Percentiles rank a stretch among this genome's conserved stretches.
Conservation (phyloP, 345 rosid genomes). For the Eucalyptus paniculata region DNA sequence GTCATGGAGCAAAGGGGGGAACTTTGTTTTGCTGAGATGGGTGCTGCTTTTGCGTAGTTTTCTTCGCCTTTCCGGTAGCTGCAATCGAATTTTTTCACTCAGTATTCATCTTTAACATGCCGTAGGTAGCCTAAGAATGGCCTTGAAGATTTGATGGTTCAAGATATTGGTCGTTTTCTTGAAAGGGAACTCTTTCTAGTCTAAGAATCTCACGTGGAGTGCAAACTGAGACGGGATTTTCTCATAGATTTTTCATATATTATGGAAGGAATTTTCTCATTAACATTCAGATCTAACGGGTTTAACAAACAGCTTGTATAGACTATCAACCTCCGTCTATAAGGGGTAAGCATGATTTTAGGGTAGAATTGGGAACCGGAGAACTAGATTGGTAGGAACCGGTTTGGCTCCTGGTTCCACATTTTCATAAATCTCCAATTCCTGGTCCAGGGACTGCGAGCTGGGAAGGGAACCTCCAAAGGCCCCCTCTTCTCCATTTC, state of each 20-base stretch:
- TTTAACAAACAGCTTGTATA: not conserved
- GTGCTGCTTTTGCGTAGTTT: not conserved
- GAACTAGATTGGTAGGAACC: rapidly evolving
- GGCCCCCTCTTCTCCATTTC: conserved; percentile 48
- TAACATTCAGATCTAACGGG: not conserved
- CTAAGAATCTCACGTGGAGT: not conserved
- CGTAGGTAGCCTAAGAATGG: not conserved
- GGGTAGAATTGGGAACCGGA: not conserved
- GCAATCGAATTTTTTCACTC: not conserved
- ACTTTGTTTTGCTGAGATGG: not conserved
- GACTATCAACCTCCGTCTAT: not conserved
- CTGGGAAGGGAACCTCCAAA: not conserved
- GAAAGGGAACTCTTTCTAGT: not conserved
- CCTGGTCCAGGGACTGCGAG: no score
- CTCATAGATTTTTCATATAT: not conserved
- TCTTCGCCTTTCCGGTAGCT: not conserved
- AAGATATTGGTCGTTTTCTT: not conserved
- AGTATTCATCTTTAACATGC: not conserved
- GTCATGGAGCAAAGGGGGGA: not conserved
- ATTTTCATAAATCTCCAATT: not conserved
- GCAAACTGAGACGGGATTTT: not conserved
- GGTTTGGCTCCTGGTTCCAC: not conserved
- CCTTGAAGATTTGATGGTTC: not conserved
- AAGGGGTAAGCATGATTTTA: not conserved
- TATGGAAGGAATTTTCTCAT: not conserved